phyloP scores from a whole-genome alignment of 805 yeast genomes.

The Ogataea zsoltii region DNA sequence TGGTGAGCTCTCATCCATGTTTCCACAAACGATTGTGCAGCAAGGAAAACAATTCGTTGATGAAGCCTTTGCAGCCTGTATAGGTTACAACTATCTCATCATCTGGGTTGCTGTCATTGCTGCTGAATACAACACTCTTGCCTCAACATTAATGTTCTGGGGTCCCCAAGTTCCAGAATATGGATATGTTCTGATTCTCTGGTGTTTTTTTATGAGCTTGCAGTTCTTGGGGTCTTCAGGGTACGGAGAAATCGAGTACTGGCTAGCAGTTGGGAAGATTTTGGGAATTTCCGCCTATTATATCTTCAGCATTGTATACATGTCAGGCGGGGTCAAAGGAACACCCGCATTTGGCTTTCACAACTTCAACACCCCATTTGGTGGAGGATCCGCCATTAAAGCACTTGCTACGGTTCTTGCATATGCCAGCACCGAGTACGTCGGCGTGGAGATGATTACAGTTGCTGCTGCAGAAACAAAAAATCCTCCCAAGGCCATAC shows the following conservation, averaged over 20 bases:
- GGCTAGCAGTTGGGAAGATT: conserved; percentile 51
- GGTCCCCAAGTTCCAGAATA: conserved; percentile 53
- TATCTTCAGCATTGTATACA: conserved; percentile 39
- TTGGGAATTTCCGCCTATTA: conserved; percentile 38
- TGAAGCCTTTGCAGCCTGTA: conserved; percentile 52
- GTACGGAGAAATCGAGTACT: conserved; percentile 57
- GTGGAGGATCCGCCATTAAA: conserved; percentile 12
- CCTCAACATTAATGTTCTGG: conserved; percentile 49
- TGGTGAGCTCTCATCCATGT: conserved; percentile 50
- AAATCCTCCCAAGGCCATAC: conserved; percentile 58
- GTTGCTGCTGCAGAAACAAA: conserved; percentile 61
- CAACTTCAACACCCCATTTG: conserved; percentile 14
- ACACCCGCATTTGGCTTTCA: conserved; percentile 23
- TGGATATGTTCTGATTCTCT: conserved; percentile 53
- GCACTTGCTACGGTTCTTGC: conserved; percentile 28
- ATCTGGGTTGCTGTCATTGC: conserved; percentile 55
- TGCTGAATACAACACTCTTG: conserved; percentile 52
- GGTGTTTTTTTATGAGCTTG: conserved; percentile 49
- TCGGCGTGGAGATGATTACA: conserved; percentile 35
- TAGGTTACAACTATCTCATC: conserved; percentile 49
- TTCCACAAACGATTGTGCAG: conserved; percentile 36
- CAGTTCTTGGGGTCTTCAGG: conserved; percentile 52
- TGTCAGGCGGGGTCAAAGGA: conserved; percentile 38
- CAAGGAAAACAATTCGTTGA: conserved; percentile 51
- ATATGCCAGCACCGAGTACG: conserved; percentile 27